Evolutionary conservation across 805 yeast species (phyloP), one percentile per base, ranked within the genome.

Genomic region (Pichia pseudocactophila): DNA sequence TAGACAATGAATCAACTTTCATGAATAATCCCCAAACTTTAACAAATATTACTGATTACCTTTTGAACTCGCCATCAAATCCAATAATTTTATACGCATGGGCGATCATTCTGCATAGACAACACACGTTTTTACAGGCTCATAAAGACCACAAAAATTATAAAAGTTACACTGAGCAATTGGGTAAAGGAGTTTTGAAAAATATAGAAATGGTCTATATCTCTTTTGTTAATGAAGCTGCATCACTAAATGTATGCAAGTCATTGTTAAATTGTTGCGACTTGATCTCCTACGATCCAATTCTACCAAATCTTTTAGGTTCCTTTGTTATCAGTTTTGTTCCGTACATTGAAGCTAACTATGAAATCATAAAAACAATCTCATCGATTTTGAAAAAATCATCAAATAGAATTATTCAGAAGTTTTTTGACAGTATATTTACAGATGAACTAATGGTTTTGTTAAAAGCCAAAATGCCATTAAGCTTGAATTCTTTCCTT

Each of bases 391-490:
- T 77, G 36, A 54, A 57, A 8, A 57, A 63, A 22, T 69, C 73
- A 33, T 77, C 81, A 1, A 66, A 66, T 33, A 57, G 66, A 33
- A 60, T 70, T 1, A 59, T 69, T 11, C 68, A 64, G 45, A 56
- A 53, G 13, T 74, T 78, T 49, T 78, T 76, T 49, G 57, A 61
- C 2, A 63, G 68, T 41, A 66, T 67, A n/a, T 59, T 66, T 1
- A 65, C 73, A 0, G 63, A 63, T 18, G 67, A 69, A 39, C 56
- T 70, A 4, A 53, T 80, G 26, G 64, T 74, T 13, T 56, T 86
- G 22, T 63, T 85, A 1, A 70, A 80, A 47, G 81, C 92, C 0
- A 87, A 89, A 54, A 73, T 85, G 47, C 97, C 97, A 0, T 55
- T 71, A 2, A 62, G 77, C 2, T 58, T 85, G 15, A 58, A 70